A percentile compares a stretch with the other conserved stretches of the same genome.
Conservation (phyloP, 1,139 yeast genomes). For the Taiozyma sp. region DNA sequence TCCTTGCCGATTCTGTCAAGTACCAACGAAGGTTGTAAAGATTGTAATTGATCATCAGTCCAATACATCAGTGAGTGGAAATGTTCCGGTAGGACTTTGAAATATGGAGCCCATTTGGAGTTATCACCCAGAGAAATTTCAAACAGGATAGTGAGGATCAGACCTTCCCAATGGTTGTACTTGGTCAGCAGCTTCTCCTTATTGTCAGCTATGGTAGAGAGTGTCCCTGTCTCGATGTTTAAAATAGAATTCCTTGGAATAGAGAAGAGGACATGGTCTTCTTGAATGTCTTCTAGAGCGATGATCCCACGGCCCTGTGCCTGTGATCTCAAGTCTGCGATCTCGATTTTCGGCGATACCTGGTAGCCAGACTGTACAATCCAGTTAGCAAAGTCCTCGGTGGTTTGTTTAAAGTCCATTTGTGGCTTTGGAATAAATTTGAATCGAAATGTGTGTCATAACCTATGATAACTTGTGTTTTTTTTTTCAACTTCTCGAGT, state of each 20-base stretch:
- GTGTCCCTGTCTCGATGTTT: constrained; percentile 50
- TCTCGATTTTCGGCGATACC: constrained; percentile 49
- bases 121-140: constrained; percentile 39
- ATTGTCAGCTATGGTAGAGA: constrained; percentile 32
- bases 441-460: no score
- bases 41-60: constrained; percentile 42
- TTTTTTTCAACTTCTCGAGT: no score
- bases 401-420: constrained; percentile 9
- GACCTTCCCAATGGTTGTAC: constrained; percentile 70
- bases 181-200: constrained; percentile 33
- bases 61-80: constrained; percentile 80
- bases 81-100: constrained; percentile 57
- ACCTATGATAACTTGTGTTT: no score
- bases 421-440: neutral
- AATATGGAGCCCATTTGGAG: constrained; percentile 66
- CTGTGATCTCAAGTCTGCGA: constrained; percentile 51
- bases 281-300: constrained; percentile 53
- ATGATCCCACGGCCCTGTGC: constrained; percentile 77
- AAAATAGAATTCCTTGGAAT: constrained; percentile 59
- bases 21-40: constrained; percentile 65
- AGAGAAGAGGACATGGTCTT: constrained; percentile 58
- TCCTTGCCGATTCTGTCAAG: constrained; percentile 65
- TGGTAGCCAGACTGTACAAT: constrained; percentile 37
- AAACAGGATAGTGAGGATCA: constrained; percentile 61
- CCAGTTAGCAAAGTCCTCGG: constrained; percentile 37